Conservation (phyloP, 2,329 filamentous ascomycete species). For the Sclerotinia spermophila region DNA sequence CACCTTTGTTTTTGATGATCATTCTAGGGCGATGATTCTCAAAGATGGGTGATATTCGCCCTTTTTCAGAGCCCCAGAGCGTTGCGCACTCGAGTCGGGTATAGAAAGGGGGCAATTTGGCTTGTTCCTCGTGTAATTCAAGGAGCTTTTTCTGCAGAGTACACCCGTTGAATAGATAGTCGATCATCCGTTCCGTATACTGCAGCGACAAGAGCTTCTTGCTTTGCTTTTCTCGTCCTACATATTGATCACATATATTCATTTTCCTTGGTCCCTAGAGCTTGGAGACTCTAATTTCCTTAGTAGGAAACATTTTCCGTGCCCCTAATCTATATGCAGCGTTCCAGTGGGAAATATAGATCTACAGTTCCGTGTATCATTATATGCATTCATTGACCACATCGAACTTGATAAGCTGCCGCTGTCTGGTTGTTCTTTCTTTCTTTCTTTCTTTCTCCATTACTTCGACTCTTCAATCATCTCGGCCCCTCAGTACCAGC, state of each 20-base stretch:
- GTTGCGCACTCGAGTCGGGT: constrained; percentile 8
- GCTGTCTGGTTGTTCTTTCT: neutral
- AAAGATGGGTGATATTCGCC: neutral
- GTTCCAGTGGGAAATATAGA: neutral
- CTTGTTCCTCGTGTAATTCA: neutral
- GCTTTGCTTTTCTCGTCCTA: neutral
- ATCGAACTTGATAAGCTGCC: neutral
- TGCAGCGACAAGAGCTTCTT: neutral
- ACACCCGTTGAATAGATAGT: constrained; percentile 1
- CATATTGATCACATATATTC: neutral
- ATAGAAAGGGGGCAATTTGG: neutral
- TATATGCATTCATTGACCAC: constrained; percentile 5
- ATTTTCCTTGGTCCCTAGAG: neutral
- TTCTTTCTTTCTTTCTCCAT: neutral
- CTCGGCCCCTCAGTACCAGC: neutral
- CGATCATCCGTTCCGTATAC: neutral
- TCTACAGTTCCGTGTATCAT: neutral
- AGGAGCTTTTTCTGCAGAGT: neutral
- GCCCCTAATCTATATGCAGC: neutral
- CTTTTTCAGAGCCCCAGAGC: neutral
- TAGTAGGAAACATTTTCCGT: neutral
- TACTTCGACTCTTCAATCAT: neutral
- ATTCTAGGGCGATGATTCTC: neutral
- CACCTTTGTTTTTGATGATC: neutral
- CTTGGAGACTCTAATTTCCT: neutral